Evolutionary conservation across 306 rosid genomes (phyloP).

Genomic region (Cicer pinnatifidum): DNA sequence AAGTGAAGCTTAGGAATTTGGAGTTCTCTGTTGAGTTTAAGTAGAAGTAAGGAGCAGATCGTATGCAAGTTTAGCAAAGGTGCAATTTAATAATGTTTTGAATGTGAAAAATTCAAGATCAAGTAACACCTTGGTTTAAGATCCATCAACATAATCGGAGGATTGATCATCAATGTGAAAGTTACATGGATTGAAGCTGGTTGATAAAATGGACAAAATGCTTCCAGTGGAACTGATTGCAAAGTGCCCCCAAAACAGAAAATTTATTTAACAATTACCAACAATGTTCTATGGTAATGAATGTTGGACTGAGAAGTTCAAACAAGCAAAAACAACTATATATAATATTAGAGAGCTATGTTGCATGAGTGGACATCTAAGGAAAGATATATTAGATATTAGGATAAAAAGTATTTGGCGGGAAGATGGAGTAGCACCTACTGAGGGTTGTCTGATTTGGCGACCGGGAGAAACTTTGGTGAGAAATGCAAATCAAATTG

Average conservation of each 20-base stretch:
- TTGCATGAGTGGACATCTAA: not conserved
- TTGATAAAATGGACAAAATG: too few species aligned
- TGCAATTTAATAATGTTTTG: not conserved
- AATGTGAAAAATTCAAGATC: not conserved
- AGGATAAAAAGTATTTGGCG: not conserved
- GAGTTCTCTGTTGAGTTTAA: not conserved
- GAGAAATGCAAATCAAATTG: slow-evolving; percentile 4
- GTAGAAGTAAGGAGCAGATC: not conserved
- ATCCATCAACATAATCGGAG: too few species aligned
- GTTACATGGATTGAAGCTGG: too few species aligned
- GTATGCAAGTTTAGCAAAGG: not conserved
- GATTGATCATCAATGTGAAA: too few species aligned
- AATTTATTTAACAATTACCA: not conserved
- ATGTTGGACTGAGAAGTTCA: not conserved
- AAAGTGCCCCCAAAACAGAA: not conserved
- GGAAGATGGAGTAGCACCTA: not conserved
- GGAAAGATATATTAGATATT: slow-evolving; percentile 7
- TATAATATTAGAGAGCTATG: not conserved
- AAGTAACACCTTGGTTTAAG: too few species aligned
- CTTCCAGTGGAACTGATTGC: too few species aligned
- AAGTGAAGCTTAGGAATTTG: not conserved
- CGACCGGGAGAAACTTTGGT: not conserved
- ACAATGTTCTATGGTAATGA: not conserved
- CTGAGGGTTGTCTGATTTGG: not conserved
- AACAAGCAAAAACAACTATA: not conserved